phyloP scores from a whole-genome alignment of 192 early-diverging fungal species.

The Globomyces pollinis-pini region DNA sequence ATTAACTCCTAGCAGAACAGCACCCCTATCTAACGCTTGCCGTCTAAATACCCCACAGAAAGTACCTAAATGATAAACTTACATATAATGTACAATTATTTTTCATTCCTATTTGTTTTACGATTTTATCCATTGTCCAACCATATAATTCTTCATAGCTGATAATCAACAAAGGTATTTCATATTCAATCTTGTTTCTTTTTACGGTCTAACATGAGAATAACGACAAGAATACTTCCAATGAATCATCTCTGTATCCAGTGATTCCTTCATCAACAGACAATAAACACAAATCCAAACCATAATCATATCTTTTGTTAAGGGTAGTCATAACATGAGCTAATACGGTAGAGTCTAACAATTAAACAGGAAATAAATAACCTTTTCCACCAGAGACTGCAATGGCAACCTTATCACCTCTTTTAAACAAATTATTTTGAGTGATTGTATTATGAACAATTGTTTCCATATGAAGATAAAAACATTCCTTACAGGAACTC shows the following conservation, averaged over 20 bases:
- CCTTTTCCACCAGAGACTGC: slow-evolving; percentile 83
- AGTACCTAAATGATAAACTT: no score
- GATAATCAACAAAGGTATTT: slow-evolving; percentile 85
- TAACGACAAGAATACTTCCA: slow-evolving; percentile 58
- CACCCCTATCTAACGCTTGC: slow-evolving; percentile 93
- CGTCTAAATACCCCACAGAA: slow-evolving; percentile 98
- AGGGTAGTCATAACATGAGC: slow-evolving; percentile 90
- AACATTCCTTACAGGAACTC: slow-evolving; percentile 83
- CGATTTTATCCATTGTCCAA: slow-evolving; percentile 98
- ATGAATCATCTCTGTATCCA: slow-evolving; percentile 95
- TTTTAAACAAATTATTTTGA: slow-evolving; percentile 71
- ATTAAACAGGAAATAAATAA: no score
- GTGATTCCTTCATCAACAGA: slow-evolving; percentile 97
- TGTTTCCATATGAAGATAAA: slow-evolving; percentile 86
- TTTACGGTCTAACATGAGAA: slow-evolving; percentile 73
- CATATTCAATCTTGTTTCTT: slow-evolving; percentile 88
- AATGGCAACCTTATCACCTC: slow-evolving; percentile 86
- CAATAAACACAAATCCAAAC: slow-evolving; percentile 81
- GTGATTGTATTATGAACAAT: slow-evolving; percentile 90
- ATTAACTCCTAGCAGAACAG: slow-evolving; percentile 79
- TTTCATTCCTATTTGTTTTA: slow-evolving; percentile 86
- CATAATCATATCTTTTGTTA: slow-evolving; percentile 89
- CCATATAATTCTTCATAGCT: slow-evolving; percentile 94
- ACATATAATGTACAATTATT: slow-evolving; percentile 99
- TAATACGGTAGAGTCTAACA: slow-evolving; percentile 94